Evolutionary conservation across 2,329 filamentous ascomycete species (phyloP).

Genomic region (Fusarium sp.): DNA sequence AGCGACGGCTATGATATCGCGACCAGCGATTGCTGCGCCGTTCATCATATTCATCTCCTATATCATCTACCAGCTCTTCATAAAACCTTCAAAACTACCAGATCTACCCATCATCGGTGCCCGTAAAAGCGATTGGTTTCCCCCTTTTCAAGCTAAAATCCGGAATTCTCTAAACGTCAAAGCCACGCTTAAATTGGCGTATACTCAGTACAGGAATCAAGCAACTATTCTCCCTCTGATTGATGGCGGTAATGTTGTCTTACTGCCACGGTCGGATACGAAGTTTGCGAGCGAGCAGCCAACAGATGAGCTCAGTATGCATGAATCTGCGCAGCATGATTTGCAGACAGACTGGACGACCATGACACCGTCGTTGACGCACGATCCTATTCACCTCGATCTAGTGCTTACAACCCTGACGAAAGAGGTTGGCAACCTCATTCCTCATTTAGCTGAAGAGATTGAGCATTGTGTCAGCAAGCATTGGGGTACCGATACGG

Average conservation of each 20-base stretch:
- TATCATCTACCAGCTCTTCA: slow-evolving; percentile 2
- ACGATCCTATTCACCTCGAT: slow-evolving; percentile 12
- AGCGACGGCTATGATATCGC: not conserved
- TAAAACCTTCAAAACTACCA: slow-evolving; percentile 1
- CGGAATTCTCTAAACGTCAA: slow-evolving; percentile 9
- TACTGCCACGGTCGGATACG: slow-evolving; percentile 8
- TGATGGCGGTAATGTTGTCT: not conserved
- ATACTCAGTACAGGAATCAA: slow-evolving; percentile 2
- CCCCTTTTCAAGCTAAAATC: slow-evolving; percentile 7
- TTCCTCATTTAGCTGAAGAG: slow-evolving; percentile 4
- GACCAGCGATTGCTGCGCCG: slow-evolving; percentile 9
- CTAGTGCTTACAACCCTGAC: not conserved
- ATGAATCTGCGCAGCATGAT: slow-evolving; percentile 2
- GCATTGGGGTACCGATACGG: not conserved
- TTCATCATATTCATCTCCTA: not conserved
- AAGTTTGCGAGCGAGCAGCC: slow-evolving; percentile 22
- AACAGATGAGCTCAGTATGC: slow-evolving; percentile 9
- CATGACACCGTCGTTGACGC: slow-evolving; percentile 9
- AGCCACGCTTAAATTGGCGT: not conserved
- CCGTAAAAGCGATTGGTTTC: slow-evolving; percentile 13
- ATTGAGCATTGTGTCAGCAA: slow-evolving; percentile 3
- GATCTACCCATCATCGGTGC: not conserved
- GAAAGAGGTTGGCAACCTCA: slow-evolving; percentile 18
- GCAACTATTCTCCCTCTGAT: not conserved
- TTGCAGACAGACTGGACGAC: slow-evolving; percentile 18